A percentile compares a stretch with the other conserved stretches of the same genome.
phyloP scores from a whole-genome alignment of 2,329 filamentous ascomycete species.

The Diplodia sapinea region DNA sequence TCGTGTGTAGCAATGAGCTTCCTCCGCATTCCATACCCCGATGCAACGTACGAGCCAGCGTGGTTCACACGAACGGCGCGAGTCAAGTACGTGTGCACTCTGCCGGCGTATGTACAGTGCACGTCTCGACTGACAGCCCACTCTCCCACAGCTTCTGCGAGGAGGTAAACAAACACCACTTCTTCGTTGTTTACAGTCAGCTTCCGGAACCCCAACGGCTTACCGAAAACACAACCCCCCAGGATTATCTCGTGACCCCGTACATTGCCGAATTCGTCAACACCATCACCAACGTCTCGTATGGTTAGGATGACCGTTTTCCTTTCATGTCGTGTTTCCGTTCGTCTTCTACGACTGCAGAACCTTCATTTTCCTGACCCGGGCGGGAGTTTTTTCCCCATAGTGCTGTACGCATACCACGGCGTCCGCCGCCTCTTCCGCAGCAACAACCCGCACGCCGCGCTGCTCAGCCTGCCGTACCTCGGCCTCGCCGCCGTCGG shows the following conservation, averaged over 20 bases:
- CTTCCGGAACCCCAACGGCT: background rate
- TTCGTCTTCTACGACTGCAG: background rate
- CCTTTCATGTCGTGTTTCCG: background rate
- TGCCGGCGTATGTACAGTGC: too few relatives aligned
- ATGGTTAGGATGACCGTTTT: conserved; percentile 46
- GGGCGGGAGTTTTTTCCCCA: background rate
- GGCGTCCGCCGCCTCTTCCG: conserved; percentile 37
- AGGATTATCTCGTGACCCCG: conserved; percentile 61
- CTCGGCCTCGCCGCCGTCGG: conserved; percentile 53
- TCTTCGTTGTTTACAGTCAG: background rate
- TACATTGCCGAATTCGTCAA: conserved; percentile 63
- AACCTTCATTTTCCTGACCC: background rate
- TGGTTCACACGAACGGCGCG: conserved; percentile 8
- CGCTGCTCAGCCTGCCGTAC: conserved; percentile 44
- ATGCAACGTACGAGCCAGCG: background rate
- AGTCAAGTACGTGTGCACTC: background rate
- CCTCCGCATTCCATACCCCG: conserved; percentile 2
- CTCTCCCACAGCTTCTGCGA: conserved; percentile 9
- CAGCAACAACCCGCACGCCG: conserved; percentile 5
- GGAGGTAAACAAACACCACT: background rate
- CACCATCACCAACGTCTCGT: conserved; percentile 58
- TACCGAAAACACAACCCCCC: background rate
- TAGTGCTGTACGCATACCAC: conserved; percentile 46
- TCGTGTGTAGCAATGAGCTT: background rate
- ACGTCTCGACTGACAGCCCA: background rate